Percentiles rank a stretch among this genome's conserved stretches.
Evolutionary conservation across 371 early-diverging fungal species (phyloP).

Genomic region (Mucor piriformis): DNA sequence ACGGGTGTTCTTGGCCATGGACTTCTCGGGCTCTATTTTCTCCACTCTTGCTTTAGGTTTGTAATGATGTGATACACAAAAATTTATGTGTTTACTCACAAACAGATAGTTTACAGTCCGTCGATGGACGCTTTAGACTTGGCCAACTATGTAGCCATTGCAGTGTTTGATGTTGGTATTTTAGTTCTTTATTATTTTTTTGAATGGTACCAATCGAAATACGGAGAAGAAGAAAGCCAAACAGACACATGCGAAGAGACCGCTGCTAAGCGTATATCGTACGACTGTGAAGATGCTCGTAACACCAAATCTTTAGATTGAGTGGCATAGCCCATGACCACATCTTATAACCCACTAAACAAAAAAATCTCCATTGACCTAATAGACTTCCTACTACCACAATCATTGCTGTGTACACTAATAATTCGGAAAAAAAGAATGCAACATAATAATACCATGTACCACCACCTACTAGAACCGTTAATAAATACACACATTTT

Average conservation of each 20-base stretch:
- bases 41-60: constrained; percentile 49
- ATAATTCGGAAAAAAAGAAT: constrained; percentile 40
- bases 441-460: constrained; percentile 34
- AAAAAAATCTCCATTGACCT: constrained; percentile 47
- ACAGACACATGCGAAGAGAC: not conserved
- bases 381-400: constrained; percentile 39
- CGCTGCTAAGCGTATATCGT: not conserved
- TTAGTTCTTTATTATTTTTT: constrained; percentile 30
- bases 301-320: constrained; percentile 22
- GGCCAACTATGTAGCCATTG: constrained; percentile 36
- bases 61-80: not conserved
- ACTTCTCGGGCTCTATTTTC: constrained; percentile 49
- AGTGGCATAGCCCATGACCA: constrained; percentile 42
- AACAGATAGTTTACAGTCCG: constrained; percentile 20
- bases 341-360: constrained; percentile 32
- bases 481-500: not conserved
- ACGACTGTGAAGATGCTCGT: constrained; percentile 19
- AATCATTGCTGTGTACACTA: constrained; percentile 44
- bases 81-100: not conserved
- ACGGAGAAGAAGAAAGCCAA: not conserved
- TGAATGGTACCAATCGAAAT: constrained; percentile 27
- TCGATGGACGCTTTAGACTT: constrained; percentile 30
- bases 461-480: no score
- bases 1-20: constrained; percentile 51
- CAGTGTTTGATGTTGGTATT: constrained; percentile 32